Evolutionary conservation across 1,284 basidiomycete species (phyloP), one percentile per base, ranked within the genome.

Genomic region (Hemileia vastatrix): DNA sequence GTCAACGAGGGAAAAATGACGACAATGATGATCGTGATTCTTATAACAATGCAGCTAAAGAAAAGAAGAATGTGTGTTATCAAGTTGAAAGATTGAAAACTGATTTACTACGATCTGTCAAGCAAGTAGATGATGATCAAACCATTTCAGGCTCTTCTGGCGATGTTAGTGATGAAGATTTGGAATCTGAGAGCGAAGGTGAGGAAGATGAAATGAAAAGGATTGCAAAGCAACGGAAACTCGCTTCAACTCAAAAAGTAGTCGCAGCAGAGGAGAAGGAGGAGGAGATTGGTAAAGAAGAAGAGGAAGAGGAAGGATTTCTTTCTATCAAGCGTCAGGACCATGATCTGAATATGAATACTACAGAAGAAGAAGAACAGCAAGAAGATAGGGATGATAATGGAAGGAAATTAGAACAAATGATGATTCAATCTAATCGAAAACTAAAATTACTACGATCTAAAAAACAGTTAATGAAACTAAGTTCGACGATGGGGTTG

Each of bases 291-390:
- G 66, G 62, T 53, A 72, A 70, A 19, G 74, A 65, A 27, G 80
- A 79, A 27, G 82, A 81, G 24, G 83, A 81, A 13, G 86, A 86
- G 4, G 85, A 85, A 68, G 93, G 95, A 65, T 94, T 97, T 72
- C 88, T 98, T 74, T 93, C 89, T 0, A 83, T 98, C 66, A 91
- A 91, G 74, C 86, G 94, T 6, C 85, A 85, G 0, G 83, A 97
- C 73, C 94, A 98, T 76, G 86, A 85, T 18, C 79, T 93, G 15
- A 74, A 72, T 50, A n/a, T n/a, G n/a, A n/a, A n/a, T n/a, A n/a
- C n/a, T n/a, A n/a, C n/a, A n/a, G n/a, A n/a, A n/a, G n/a, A n/a
- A n/a, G n/a, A n/a, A n/a, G n/a, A n/a, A n/a, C n/a, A n/a, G n/a
- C 62, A 71, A 23, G 68, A 69, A n/a, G 67, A 67, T 31, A 67